Conservation (phyloP, 208 protist genomes). For the Trypanosoma theileri region DNA sequence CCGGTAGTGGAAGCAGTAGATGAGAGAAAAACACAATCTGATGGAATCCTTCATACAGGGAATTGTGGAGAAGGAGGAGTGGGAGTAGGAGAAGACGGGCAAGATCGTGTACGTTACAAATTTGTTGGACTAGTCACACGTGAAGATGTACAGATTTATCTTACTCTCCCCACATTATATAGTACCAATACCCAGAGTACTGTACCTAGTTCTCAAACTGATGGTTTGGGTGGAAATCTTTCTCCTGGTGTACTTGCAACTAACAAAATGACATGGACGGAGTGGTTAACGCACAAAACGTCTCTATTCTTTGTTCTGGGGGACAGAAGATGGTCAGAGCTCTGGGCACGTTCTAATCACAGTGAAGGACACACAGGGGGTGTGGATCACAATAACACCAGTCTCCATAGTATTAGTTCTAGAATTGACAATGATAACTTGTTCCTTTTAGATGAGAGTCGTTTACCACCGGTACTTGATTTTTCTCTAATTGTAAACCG, state of each 20-base stretch:
- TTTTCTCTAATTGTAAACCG: constrained; percentile 87
- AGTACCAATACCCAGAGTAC: neutral
- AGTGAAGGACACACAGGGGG: neutral
- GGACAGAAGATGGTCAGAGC: constrained; percentile 24
- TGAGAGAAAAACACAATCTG: neutral
- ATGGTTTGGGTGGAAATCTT: constrained; percentile 51
- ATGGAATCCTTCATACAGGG: neutral
- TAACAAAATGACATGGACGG: constrained; percentile 71
- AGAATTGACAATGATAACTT: neutral
- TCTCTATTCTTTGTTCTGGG: constrained; percentile 57
- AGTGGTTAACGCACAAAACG: constrained; percentile 75
- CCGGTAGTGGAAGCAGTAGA: constrained; percentile 78
- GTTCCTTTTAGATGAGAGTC: constrained; percentile 22
- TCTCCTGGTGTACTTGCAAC: constrained; percentile 41
- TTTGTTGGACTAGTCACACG: constrained; percentile 89
- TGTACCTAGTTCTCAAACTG: constrained; percentile 13
- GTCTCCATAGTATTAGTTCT: neutral
- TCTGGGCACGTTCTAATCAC: constrained; percentile 10
- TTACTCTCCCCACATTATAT: constrained; percentile 60
- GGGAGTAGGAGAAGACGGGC: constrained; percentile 2
- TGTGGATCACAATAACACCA: neutral
- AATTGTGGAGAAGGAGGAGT: neutral
- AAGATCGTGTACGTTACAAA: constrained; percentile 43
- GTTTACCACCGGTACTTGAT: constrained; percentile 64
- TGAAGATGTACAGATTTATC: constrained; percentile 81